These are phyloP conservation scores for Sporothrix pallida DNA, from an alignment of 2,329 filamentous ascomycete genomes.

Conservation along the genomic window DNA sequence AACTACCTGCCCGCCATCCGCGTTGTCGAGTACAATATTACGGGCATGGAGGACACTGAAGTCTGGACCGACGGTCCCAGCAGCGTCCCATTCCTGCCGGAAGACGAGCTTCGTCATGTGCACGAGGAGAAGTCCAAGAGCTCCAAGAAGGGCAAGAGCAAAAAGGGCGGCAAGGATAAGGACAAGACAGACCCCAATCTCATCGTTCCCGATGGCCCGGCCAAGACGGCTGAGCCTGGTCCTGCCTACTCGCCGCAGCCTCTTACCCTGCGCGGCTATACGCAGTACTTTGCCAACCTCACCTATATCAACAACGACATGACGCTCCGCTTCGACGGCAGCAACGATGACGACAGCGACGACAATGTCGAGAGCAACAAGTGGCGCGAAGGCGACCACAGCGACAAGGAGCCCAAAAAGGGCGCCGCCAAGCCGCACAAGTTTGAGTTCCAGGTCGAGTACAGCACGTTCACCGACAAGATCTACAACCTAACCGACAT, in stretches of 20 bases:
- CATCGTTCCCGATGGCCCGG: constrained; percentile 72
- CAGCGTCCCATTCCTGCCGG: constrained; percentile 35
- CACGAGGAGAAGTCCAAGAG: constrained; percentile 39
- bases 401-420: constrained; percentile 61
- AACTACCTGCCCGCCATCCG: constrained; percentile 89
- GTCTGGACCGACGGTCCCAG: constrained; percentile 53
- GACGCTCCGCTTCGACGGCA: constrained; percentile 41
- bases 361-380: constrained; percentile 44
- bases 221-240: constrained; percentile 74
- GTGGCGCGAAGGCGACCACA: constrained; percentile 70
- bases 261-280: constrained; percentile 78
- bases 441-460: constrained; percentile 82
- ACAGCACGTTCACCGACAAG: constrained; percentile 79
- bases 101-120: constrained; percentile 39
- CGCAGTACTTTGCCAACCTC: constrained; percentile 94
- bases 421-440: constrained; percentile 63
- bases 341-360: constrained; percentile 37
- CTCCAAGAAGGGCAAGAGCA: constrained; percentile 34
- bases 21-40: constrained; percentile 95
- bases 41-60: constrained; percentile 66
- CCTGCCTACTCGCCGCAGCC: constrained; percentile 89
- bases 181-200: constrained; percentile 62
- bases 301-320: constrained; percentile 83
- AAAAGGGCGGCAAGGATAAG: constrained; percentile 32
- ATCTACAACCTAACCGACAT: constrained; percentile 79